These are phyloP conservation scores for Kregervanrija delftensis DNA, from an alignment of 805 yeast species.

Conservation along the genomic window DNA sequence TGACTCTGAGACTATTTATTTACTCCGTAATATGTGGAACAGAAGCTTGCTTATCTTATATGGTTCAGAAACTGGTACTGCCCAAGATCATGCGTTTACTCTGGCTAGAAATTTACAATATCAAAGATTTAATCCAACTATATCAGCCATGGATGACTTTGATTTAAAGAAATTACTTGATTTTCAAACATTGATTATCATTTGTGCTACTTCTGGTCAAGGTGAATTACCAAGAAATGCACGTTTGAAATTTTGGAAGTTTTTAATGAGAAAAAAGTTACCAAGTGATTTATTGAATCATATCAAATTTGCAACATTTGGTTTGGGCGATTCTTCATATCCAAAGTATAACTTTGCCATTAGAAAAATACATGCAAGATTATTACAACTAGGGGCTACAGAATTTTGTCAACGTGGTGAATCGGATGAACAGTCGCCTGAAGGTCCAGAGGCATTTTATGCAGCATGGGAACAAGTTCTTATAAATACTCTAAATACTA, in stretches of 20 bases:
- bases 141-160: slow-evolving; percentile 54
- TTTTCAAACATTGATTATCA: slow-evolving; percentile 40
- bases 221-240: slow-evolving; percentile 86
- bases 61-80: slow-evolving; percentile 91
- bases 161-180: slow-evolving; percentile 47
- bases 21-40: too few species aligned
- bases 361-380: slow-evolving; percentile 69
- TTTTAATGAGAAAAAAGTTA: slow-evolving; percentile 60
- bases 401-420: slow-evolving; percentile 74
- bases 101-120: slow-evolving; percentile 51
- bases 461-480: slow-evolving; percentile 62
- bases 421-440: slow-evolving; percentile 78
- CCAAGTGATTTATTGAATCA: slow-evolving; percentile 54
- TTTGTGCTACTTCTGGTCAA: slow-evolving; percentile 92
- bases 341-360: slow-evolving; percentile 86
- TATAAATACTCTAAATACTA: slow-evolving; percentile 27
- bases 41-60: slow-evolving; percentile 42
- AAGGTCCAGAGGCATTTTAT: slow-evolving; percentile 71
- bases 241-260: slow-evolving; percentile 58
- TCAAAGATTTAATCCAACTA: slow-evolving; percentile 39
- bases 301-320: slow-evolving; percentile 65
- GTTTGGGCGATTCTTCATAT: slow-evolving; percentile 91
- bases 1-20: too few species aligned
- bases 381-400: slow-evolving; percentile 73
- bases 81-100: slow-evolving; percentile 75